Base-by-base conservation (phyloP, 129 eudicot species). In the Mikania micrantha region DNA sequence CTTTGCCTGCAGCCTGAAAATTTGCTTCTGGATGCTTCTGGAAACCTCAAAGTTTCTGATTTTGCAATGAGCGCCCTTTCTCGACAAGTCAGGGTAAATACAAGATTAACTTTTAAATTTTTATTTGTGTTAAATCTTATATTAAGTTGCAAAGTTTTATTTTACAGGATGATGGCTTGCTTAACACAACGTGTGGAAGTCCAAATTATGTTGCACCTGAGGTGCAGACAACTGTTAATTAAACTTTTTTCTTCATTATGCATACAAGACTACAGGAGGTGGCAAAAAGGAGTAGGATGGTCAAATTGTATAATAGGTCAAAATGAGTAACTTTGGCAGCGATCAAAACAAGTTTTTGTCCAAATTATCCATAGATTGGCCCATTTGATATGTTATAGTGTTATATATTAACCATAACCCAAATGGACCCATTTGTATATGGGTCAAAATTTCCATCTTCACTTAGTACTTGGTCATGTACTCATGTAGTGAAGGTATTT, bases 1-100 rank as follows among this genome's bases (percentile, higher is more conserved):
- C 44, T 45, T 48, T 47, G 73, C 39, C 27, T 67, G 76, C 87
- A 92, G 98, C 98, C 98, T 4, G 96, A 92, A 71, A 92, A 92
- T 77, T 74, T 92, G 74, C 87, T 92, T 38, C 56, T 92, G 74
- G 98, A 92, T 92, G 70, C 84, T 66, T 70, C 82, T 38, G 96
- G 98, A 71, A 88, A 88, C 75, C 98, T 92, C 52, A 92, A 92
- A 84, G 96, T 92, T 82, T 88, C 96, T 7, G 98, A 92, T 89
- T 88, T 92, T 78, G 98, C 95, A 67, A 75, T 84, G 70, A 92
- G 98, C 70, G 96, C 98, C 70, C 83, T 92, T 60, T 86, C 98
- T 41, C 89, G 79, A 70, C 96, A 92, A 88, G 88, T 88, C 71
- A 65, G 89, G 96, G 98, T 92, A 82, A 8, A 12, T 15, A 44